phyloP scores from a whole-genome alignment of 2,329 filamentous ascomycete genomes.

The Fusarium sp. region DNA sequence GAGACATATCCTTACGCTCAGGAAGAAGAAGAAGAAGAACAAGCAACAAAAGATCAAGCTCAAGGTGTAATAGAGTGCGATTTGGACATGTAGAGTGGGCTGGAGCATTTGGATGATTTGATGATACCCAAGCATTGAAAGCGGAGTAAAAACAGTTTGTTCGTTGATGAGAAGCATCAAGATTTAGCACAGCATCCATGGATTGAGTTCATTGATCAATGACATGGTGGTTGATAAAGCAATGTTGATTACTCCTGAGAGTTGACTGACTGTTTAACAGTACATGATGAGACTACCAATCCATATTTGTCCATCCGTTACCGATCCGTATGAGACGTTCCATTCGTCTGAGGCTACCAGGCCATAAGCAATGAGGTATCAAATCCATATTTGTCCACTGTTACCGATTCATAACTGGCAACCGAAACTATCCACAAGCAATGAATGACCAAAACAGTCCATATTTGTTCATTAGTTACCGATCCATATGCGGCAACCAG shows the following conservation, averaged over 20 bases:
- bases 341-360: too few relatives aligned
- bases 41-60: constrained; percentile 46
- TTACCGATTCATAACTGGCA: too few relatives aligned
- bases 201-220: not conserved
- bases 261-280: not conserved
- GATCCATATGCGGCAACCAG: not conserved
- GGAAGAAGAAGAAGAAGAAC: constrained; percentile 57
- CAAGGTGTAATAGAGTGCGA: constrained; percentile 35
- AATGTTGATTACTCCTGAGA: not conserved
- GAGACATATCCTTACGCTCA: constrained; percentile 60
- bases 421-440: too few relatives aligned
- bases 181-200: not conserved
- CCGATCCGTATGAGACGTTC: not conserved
- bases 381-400: too few relatives aligned
- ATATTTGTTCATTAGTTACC: not conserved
- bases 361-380: too few relatives aligned
- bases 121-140: constrained; percentile 47
- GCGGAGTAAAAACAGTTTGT: constrained; percentile 3
- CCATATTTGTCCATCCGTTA: not conserved
- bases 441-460: not conserved
- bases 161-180: not conserved
- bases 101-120: constrained; percentile 27
- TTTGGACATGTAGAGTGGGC: constrained; percentile 10
- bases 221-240: not conserved
- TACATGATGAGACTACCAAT: not conserved